Base-by-base conservation (phyloP, 1,139 yeast genomes). In the Kurtzmaniella natalensis region DNA sequence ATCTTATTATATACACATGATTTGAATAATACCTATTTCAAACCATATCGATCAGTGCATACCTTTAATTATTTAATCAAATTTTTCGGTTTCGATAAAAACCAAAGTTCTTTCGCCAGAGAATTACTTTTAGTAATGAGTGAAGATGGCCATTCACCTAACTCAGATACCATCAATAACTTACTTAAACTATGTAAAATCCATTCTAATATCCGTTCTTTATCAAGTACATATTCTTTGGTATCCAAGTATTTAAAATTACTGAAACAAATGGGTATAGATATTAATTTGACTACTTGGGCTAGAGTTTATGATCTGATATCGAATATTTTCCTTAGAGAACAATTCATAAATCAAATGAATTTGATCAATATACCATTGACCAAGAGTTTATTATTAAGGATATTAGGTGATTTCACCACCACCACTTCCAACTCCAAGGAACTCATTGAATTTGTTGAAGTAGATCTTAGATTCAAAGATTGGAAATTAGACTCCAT, bases 51-150 rank as follows among this genome's bases (percentile, higher is more conserved):
- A 25, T 59, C 65, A 10, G 61, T 55, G 2, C 55, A 60, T 11
- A 64, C 74, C 0, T 70, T 57, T 43, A 70, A 69, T 44, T 56
- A 58, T 37, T 51, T 70, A 23, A 68, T 70, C 36, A 55, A 64
- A 32, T 70, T 52, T 45, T 70, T 66, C 47, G 76, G 74, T 4
- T 55, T 40, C 38, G 61, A 55, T 36, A 67, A 69, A 43, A 58
- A 65, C 42, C 74, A 69, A 46, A 62, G 62, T 33, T 50, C 64
- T 18, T 68, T 69, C 48, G 70, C 73, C 3, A 43, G 72, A 20
- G 68, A 64, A 38, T 40, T 69, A 13, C 46, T 68, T 9, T 45
- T 69, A 25, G 69, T 64, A 25, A 66, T 69, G 73, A 55, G 59
- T 25, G 55, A 61, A 36, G 74, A 69, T 35, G 71, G 71, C 3